phyloP scores from a whole-genome alignment of 78 protist species.

The Dictyostelium capitatum region DNA sequence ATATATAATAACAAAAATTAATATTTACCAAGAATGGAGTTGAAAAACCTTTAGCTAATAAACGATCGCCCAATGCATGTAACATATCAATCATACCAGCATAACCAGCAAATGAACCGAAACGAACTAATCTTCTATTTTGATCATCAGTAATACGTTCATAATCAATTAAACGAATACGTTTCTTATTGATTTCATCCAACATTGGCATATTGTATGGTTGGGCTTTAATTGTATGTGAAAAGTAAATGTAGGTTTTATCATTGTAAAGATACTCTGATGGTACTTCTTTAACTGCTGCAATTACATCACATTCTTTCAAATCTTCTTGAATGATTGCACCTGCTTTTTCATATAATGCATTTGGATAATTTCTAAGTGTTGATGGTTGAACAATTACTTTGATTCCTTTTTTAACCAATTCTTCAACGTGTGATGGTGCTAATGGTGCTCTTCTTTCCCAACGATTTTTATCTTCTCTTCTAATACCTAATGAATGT shows the following conservation, averaged over 20 bases:
- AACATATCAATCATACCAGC: conserved; percentile 94
- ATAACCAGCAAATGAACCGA: conserved; percentile 95
- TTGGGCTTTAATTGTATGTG: conserved; percentile 97
- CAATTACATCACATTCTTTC: conserved; percentile 77
- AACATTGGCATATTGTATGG: conserved; percentile 95
- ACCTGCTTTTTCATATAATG: conserved; percentile 90
- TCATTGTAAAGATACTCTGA: conserved; percentile 59
- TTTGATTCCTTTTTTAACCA: conserved; percentile 73
- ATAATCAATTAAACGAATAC: conserved; percentile 94
- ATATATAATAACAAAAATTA: not conserved
- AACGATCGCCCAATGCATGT: conserved; percentile 90
- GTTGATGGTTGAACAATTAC: conserved; percentile 94
- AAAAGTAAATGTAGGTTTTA: conserved; percentile 87
- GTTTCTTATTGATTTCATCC: conserved; percentile 84
- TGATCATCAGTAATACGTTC: conserved; percentile 87
- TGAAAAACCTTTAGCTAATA: conserved; percentile 86
- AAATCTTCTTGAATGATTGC: conserved; percentile 91
- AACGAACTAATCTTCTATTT: conserved; percentile 89
- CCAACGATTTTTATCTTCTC: conserved; percentile 94
- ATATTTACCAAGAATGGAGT: conserved; percentile 88
- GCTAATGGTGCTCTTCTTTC: conserved; percentile 96
- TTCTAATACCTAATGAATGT: conserved; percentile 86
- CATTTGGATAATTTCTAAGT: conserved; percentile 84
- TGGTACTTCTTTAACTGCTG: conserved; percentile 95
- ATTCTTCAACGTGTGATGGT: conserved; percentile 90